These are phyloP conservation scores for Verbascum thapsus DNA, from an alignment of 257 asterid genomes.

Conservation along the genomic window DNA sequence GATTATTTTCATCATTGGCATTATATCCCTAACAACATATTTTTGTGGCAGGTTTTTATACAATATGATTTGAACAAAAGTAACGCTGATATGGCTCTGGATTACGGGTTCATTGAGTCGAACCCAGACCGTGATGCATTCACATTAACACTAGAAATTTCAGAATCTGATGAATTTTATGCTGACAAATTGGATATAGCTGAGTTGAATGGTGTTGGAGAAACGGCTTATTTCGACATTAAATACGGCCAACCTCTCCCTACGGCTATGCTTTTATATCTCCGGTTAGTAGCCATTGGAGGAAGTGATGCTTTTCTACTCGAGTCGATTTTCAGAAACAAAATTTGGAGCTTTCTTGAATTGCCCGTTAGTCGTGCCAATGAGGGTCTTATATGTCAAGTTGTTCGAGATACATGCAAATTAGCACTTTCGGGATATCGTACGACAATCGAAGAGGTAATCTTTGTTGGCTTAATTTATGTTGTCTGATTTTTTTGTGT, in stretches of 20 bases:
- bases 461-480: not conserved
- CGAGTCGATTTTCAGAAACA: conserved; percentile 76
- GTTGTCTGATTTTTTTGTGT: not conserved
- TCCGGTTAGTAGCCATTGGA: conserved; percentile 75
- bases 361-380: conserved; percentile 80
- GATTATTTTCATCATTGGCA: too few species aligned
- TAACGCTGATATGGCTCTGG: conserved; percentile 94
- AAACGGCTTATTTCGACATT: conserved; percentile 72
- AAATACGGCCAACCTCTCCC: conserved; percentile 79
- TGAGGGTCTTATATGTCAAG: conserved; percentile 84
- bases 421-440: conserved; percentile 77
- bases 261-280: conserved; percentile 68
- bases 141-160: conserved; percentile 81
- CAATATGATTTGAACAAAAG: conserved; percentile 91
- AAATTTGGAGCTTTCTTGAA: conserved; percentile 77
- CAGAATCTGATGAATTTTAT: conserved; percentile 67
- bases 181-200: conserved; percentile 88
- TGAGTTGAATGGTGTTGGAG: conserved; percentile 71
- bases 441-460: conserved; percentile 90
- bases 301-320: conserved; percentile 88
- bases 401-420: conserved; percentile 64
- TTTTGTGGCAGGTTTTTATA: conserved; percentile 64
- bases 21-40: not conserved
- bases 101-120: conserved; percentile 82
- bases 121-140: conserved; percentile 67